Evolutionary conservation across 768 basidiomycete genomes (phyloP).

Genomic region (Leccinum longicurvipes): DNA sequence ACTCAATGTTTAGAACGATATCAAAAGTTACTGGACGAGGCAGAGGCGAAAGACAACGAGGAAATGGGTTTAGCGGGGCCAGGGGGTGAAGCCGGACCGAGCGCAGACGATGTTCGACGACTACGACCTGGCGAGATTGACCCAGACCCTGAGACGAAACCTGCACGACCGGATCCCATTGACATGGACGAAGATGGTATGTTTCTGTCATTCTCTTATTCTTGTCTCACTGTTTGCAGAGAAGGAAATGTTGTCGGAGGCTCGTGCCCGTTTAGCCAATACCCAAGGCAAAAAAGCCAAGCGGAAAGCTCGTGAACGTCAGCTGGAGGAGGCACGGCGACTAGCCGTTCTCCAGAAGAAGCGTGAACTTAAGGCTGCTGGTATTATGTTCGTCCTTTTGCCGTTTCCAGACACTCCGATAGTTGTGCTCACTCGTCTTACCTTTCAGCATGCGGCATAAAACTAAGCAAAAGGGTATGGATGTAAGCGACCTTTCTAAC

Average conservation of each 20-base stretch:
- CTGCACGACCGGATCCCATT: slow-evolving; percentile 96
- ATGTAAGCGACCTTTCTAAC: slow-evolving; percentile 50
- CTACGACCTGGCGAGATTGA: slow-evolving; percentile 96
- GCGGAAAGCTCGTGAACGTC: slow-evolving; percentile 95
- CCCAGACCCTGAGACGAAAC: slow-evolving; percentile 97
- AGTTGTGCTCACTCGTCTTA: neutral
- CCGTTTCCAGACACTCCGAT: neutral
- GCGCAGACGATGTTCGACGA: slow-evolving; percentile 88
- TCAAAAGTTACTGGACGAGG: slow-evolving; percentile 96
- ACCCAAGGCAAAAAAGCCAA: slow-evolving; percentile 99
- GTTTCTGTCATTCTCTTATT: slow-evolving; percentile 17
- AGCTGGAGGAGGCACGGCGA: slow-evolving; percentile 92
- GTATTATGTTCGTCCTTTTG: slow-evolving; percentile 73
- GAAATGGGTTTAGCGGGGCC: slow-evolving; percentile 90
- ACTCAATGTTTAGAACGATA: slow-evolving; percentile 98
- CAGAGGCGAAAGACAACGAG: slow-evolving; percentile 93
- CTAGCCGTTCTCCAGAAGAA: slow-evolving; percentile 97
- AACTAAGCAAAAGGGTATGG: slow-evolving; percentile 97
- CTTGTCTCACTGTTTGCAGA: slow-evolving; percentile 44
- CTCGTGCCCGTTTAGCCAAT: slow-evolving; percentile 95
- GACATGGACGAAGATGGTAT: slow-evolving; percentile 99
- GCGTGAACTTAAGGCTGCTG: slow-evolving; percentile 94
- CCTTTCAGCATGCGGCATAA: slow-evolving; percentile 79
- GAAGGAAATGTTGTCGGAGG: slow-evolving; percentile 99
- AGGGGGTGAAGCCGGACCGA: slow-evolving; percentile 71